phyloP scores from a whole-genome alignment of 768 basidiomycete species.

The Sporobolomyces phaffii region DNA sequence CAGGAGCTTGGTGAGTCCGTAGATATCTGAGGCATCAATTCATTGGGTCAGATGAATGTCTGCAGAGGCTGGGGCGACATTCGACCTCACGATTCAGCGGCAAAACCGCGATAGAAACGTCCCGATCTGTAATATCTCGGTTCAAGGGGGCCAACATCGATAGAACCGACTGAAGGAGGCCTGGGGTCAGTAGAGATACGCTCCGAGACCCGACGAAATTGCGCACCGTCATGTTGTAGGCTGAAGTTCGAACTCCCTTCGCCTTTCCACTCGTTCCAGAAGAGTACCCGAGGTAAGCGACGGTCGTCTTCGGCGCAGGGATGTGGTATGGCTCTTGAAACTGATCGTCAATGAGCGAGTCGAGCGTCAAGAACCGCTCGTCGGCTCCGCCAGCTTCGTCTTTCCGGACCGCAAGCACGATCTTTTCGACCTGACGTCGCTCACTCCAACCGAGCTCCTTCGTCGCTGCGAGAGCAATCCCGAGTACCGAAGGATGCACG shows the following conservation, averaged over 20 bases:
- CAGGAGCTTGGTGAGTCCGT: conserved; percentile 54
- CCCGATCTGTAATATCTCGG: conserved; percentile 26
- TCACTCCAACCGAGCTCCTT: conserved; percentile 49
- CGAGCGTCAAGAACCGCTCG: conserved; percentile 47
- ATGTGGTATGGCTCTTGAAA: conserved; percentile 54
- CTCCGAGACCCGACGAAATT: too few relatives aligned
- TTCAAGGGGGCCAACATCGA: conserved; percentile 30
- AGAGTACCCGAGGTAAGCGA: conserved; percentile 42
- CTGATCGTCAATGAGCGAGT: conserved; percentile 54
- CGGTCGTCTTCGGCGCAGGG: conserved; percentile 46
- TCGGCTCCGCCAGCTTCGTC: conserved; percentile 44
- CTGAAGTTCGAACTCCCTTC: conserved; percentile 58
- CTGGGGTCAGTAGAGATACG: neutral
- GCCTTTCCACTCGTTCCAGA: conserved; percentile 71
- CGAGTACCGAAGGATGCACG: conserved; percentile 58
- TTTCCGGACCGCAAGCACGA: conserved; percentile 39
- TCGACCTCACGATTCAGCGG: conserved; percentile 28
- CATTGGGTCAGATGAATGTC: too few relatives aligned
- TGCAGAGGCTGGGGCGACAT: too few relatives aligned
- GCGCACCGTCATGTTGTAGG: conserved; percentile 41
- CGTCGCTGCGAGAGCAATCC: conserved; percentile 58
- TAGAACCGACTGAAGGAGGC: conserved; percentile 28
- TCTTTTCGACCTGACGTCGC: conserved; percentile 23
- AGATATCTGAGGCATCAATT: conserved; percentile 13
- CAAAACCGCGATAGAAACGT: conserved; percentile 32